Base-by-base conservation (phyloP, 75 land plant species). In the Pinus tabuliformis region DNA sequence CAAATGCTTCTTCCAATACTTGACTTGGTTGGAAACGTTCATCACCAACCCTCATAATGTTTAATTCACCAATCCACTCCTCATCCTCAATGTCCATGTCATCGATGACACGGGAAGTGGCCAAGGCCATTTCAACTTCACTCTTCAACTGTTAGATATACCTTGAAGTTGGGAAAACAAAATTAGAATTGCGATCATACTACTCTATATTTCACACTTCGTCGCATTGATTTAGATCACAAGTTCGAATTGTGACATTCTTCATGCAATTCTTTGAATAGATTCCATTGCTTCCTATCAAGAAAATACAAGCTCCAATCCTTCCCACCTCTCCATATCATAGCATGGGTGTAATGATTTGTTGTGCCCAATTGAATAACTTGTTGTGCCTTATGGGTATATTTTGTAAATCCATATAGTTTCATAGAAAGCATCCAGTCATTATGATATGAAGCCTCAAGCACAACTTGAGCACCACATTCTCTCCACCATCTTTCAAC, bases 41-140 rank as follows among this genome's bases (percentile, higher is more conserved):
- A 45, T 70, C 78, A 71, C 54, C 76, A 65, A 68, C 75, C 58
- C 62, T 74, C 70, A 79, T 71, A 73, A 57, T 77, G 20, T 59
- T 84, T 59, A 73, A 75, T 57, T 85, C 74, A 58, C 22, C 75
- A 66, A 92, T 58, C 93, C 93, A 94, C 59, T 81, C 81, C 71
- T 97, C 99, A 82, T 97, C 99, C 76, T 93, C 98, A 81, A 87
- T 89, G 59, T 94, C 99, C 93, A 97, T 87, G 75, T 97, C 99
- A 87, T 97, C 91, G 33, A 95, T 72, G 36, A 97, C 83, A 58
- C 81, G 81, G 26, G 86, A 78, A 57, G 85, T 86, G 73, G 86
- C 81, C 81, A 97, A 68, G 12, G 95, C 95, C 86, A 87, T 71
- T n/a, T 94, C 99, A 78, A 95, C 86, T 80, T 97, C 99, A 68